Evolutionary conservation across 257 asterid species (phyloP).

Genomic region (Ilex aquifolium): DNA sequence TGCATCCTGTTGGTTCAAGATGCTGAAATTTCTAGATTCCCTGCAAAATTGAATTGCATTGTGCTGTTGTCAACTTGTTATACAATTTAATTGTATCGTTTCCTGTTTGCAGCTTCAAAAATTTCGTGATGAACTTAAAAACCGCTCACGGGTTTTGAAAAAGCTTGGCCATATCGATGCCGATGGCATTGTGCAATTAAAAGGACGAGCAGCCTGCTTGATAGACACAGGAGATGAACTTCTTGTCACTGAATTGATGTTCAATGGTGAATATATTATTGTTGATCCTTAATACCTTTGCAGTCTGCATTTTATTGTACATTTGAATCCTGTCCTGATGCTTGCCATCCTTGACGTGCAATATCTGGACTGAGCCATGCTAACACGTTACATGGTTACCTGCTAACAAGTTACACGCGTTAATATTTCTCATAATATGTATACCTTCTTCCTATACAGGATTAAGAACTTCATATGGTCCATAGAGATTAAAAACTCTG

Average conservation of each 20-base stretch:
- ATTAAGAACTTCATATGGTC: too few species aligned
- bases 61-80: too few species aligned
- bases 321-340: background rate
- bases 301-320: background rate
- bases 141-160: conserved; percentile 87
- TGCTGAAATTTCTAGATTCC: too few species aligned
- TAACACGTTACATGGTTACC: background rate
- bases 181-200: conserved; percentile 87
- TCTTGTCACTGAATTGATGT: conserved; percentile 95
- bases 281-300: conserved; percentile 7
- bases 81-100: too few species aligned
- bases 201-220: conserved; percentile 98
- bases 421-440: too few species aligned
- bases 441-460: too few species aligned
- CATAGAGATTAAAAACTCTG: too few species aligned
- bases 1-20: too few species aligned
- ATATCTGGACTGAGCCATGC: background rate
- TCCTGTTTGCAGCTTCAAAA: conserved; percentile 77
- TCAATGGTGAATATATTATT: conserved; percentile 52
- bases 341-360: background rate
- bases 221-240: conserved; percentile 99
- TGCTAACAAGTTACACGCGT: too few species aligned
- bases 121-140: conserved; percentile 92
- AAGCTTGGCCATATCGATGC: conserved; percentile 86
- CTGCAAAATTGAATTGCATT: too few species aligned